Conservation (phyloP, 2,329 filamentous ascomycete genomes). For the Apiospora hydei region DNA sequence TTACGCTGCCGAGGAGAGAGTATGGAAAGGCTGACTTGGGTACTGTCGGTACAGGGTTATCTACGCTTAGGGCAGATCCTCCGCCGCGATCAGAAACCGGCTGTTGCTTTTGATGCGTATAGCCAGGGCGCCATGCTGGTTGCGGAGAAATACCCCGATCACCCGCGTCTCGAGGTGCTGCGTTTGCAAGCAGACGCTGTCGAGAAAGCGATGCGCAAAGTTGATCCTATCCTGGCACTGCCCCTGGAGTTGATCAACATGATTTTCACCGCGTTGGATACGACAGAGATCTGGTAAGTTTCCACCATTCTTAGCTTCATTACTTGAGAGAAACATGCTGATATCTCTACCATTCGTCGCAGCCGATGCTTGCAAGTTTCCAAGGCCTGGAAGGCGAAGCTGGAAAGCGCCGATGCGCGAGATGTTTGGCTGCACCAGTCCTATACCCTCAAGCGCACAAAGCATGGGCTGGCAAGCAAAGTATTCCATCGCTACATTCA, state of each 20-base stretch:
- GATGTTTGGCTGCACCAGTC: conserved; percentile 36
- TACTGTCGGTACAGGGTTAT: conserved; percentile 28
- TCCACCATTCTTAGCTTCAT: neutral
- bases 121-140: conserved; percentile 38
- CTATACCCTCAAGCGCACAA: conserved; percentile 6
- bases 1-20: no score
- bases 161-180: conserved; percentile 33
- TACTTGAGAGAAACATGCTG: neutral
- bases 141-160: conserved; percentile 34
- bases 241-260: conserved; percentile 39
- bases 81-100: conserved; percentile 30
- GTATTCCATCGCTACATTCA: conserved; percentile 18
- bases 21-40: neutral
- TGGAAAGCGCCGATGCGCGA: conserved; percentile 27
- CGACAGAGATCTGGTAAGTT: neutral
- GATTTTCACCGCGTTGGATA: conserved; percentile 33
- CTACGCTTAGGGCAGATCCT: conserved; percentile 41
- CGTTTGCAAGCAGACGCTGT: conserved; percentile 17
- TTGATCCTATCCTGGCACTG: conserved; percentile 28
- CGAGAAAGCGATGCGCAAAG: conserved; percentile 5
- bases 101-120: conserved; percentile 34
- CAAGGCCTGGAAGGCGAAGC: conserved; percentile 35
- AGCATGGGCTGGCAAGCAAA: neutral
- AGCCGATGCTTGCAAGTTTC: conserved; percentile 36
- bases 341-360: neutral